Evolutionary conservation across 192 early-diverging fungal species (phyloP).

Genomic region (Ambispora gerdemannii): DNA sequence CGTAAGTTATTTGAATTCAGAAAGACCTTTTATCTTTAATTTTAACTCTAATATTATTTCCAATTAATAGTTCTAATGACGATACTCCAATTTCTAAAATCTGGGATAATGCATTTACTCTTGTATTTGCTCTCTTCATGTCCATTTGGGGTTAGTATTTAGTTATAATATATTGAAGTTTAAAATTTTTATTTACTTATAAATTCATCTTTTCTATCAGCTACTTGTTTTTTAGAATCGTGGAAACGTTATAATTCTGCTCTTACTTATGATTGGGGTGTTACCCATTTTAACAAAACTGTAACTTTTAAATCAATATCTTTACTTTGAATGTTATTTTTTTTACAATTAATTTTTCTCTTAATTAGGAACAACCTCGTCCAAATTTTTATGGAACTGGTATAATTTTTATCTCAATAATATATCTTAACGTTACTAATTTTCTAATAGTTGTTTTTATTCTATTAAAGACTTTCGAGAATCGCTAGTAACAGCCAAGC

Average conservation of each 20-base stretch:
- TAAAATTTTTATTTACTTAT: too few relatives aligned
- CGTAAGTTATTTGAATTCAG: background rate
- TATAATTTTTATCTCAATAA: background rate
- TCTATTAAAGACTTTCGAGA: conserved; percentile 28
- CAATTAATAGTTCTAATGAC: conserved; percentile 20
- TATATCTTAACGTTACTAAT: background rate
- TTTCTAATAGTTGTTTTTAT: background rate
- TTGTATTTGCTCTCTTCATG: conserved; percentile 61
- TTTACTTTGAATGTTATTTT: background rate
- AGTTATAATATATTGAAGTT: background rate
- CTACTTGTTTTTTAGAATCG: conserved; percentile 54
- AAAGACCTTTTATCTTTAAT: background rate
- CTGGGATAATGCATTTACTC: conserved; percentile 60
- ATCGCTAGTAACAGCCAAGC: conserved; percentile 50
- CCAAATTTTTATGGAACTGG: conserved; percentile 58
- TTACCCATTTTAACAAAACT: conserved; percentile 42
- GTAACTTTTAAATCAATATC: background rate
- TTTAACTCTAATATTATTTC: background rate
- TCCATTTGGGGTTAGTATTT: conserved; percentile 49
- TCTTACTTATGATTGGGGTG: conserved; percentile 57
- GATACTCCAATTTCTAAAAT: conserved; percentile 24
- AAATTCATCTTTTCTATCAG: too few relatives aligned
- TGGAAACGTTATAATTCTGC: conserved; percentile 56
- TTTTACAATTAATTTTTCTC: background rate
- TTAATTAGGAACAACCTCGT: conserved; percentile 41